These are phyloP conservation scores for Kurtzmaniella cleridarum DNA, from an alignment of 805 yeast species.

Conservation along the genomic window DNA sequence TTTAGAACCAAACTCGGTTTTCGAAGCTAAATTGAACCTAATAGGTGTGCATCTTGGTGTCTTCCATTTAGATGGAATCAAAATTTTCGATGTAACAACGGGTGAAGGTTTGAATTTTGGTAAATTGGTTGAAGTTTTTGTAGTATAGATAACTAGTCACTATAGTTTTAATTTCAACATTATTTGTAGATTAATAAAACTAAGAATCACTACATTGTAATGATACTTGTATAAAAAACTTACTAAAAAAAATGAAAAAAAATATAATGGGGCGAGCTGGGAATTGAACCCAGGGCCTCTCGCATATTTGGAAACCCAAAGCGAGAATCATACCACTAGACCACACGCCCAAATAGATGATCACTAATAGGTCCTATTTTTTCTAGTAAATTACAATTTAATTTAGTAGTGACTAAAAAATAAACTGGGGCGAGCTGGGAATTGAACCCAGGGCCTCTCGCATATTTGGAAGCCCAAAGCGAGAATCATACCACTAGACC, in stretches of 20 bases:
- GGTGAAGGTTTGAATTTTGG: conserved; percentile 74
- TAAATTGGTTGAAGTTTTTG: conserved; percentile 62
- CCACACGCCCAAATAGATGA: conserved; percentile 19
- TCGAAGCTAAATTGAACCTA: conserved; percentile 56
- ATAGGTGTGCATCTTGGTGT: conserved; percentile 64
- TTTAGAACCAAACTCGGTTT: conserved; percentile 55
- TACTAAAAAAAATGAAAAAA: too few relatives aligned
- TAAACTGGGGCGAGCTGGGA: conserved; percentile 36
- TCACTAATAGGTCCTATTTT: too few relatives aligned
- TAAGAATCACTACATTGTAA: too few relatives aligned
- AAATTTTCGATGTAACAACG: conserved; percentile 53
- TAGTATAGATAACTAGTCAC: conserved; percentile 20
- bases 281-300: conserved; percentile 53
- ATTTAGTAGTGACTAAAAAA: background rate
- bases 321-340: conserved; percentile 32
- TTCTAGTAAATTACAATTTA: background rate
- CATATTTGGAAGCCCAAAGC: conserved; percentile 21
- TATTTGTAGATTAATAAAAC: too few relatives aligned
- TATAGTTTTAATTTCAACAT: too few relatives aligned
- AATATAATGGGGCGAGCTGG: conserved; percentile 31
- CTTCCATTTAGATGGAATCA: conserved; percentile 59
- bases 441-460: conserved; percentile 52
- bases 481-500: conserved; percentile 23
- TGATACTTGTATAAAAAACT: too few relatives aligned
- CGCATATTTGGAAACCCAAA: conserved; percentile 30